Base-by-base conservation (phyloP, 306 rosid species). In the Trifolium fragiferum region DNA sequence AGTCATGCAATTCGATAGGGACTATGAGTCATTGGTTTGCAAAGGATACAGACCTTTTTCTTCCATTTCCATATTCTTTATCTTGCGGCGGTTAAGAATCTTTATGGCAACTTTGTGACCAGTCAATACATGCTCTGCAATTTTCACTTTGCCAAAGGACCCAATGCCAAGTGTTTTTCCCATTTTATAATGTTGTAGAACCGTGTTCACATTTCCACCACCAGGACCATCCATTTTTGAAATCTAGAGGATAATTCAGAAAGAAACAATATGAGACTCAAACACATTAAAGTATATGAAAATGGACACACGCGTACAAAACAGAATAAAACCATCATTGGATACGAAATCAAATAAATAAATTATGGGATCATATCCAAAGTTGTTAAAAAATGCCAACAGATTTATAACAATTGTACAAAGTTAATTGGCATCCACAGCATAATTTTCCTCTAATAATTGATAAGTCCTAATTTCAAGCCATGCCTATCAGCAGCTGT, bases 151-250 rank as follows among this genome's bases (percentile, higher is more conserved):
- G 44, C 95, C 97, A 50, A 92, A 91, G 70, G 96, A 76, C 59
- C 99, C 99, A 66, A 91, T 84, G 60, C 99, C 97, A 76, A 94
- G 95, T n/a, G 96, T 94, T 86, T 89, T 94, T 37, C 96, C 99
- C 55, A 91, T 82, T 76, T 94, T 94, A 85, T 94, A 94, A 80
- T 94, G 90, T 47, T 80, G 83, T 16, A 90, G 84, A 80, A 72
- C 82, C 82, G 70, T 66, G 74, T 94, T 92, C 40, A 83, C 84
- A 15, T 76, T 59, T 70, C 77, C 82, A 66, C 88, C 76, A 73
- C 92, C 78, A 15, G 83, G 86, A 68, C 82, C 87, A 68, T 87
- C 94, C 94, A 94, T 94, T 78, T 80, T 80, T 30, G 12, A 63
- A 66, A 68, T 76, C 80, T 81, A 59, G 68, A 44, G 30, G 65